Evolutionary conservation across 768 basidiomycete species (phyloP), one percentile per base, ranked within the genome.

Genomic region (Rhodotorula taiwanensis): DNA sequence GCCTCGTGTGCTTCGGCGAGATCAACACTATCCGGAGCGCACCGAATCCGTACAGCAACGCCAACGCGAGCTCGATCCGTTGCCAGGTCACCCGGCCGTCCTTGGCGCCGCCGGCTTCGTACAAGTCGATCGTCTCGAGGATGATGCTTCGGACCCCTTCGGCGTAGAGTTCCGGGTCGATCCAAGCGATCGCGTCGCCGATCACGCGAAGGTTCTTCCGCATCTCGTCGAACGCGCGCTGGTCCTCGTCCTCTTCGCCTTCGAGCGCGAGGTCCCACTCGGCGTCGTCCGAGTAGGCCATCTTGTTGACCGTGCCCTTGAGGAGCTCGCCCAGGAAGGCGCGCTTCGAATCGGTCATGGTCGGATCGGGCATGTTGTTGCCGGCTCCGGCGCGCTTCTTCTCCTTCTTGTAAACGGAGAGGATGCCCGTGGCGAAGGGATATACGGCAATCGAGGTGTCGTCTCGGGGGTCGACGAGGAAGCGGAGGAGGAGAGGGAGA

Each of bases 41-140:
- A 47, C 94, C 94, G 71, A 89, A 98, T 39, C 94, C 87, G 73
- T 85, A 97, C 15, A 97, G 84, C 30, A 98, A 80, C 75, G 91
- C 91, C n/a, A 94, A 79, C 1, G 89, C 91, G 25, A 98, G 81
- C 75, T 99, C 95, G 5, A 88, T 89, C 67, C 93, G 86, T 70
- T 90, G 84, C 95, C 95, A 98, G 63, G 87, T 82, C 41, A 95
- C 76, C 23, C 79, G 74, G 0, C 81, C 75, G 0, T 87, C 84
- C 18, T 63, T 65, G 0, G 71, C 53, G 54, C 81, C 80, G 70
- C 86, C 87, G 2, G 83, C 80, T 9, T 85, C 51, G 16, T 8
- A 52, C 33, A 52, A 16, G 51, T 52, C 82, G 36, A 95, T 80
- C 0, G 89, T 93, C 62, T 81, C 82, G 64, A 87, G 75, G 15